Conservation (phyloP, 176 grass and related monocot species). For the Chrysopogon serrulatus region DNA sequence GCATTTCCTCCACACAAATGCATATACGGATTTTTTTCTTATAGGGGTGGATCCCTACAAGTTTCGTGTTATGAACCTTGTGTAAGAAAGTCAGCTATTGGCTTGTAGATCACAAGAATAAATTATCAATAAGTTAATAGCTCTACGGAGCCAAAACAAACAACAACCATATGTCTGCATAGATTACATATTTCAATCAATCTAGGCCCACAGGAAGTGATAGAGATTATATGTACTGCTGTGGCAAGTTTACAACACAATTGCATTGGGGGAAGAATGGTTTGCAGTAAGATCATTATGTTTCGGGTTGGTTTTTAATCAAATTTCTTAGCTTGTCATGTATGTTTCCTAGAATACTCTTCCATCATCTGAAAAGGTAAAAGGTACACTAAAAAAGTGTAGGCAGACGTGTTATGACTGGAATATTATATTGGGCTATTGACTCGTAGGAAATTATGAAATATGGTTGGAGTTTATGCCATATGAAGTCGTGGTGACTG, state of each 20-base stretch:
- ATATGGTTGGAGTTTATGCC: neutral
- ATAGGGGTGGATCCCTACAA: neutral
- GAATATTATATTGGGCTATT: conserved; percentile 9
- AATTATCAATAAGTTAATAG: neutral
- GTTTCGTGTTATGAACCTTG: neutral
- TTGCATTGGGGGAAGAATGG: neutral
- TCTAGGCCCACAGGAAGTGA: neutral
- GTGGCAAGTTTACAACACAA: neutral
- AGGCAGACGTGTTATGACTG: neutral
- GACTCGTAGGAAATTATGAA: neutral
- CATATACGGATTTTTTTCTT: neutral
- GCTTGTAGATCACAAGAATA: neutral
- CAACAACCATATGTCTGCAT: neutral
- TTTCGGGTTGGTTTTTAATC: neutral
- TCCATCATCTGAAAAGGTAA: neutral
- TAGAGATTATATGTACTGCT: neutral
- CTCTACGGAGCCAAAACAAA: neutral
- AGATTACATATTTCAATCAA: neutral
- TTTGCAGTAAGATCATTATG: neutral
- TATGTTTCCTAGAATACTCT: neutral
- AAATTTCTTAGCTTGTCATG: neutral
- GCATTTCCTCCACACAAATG: neutral
- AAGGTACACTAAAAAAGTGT: neutral
- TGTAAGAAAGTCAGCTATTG: neutral
- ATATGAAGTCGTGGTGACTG: conserved; percentile 1